These are phyloP conservation scores for Combretum micranthum DNA, from an alignment of 345 rosid genomes.

Conservation along the genomic window DNA sequence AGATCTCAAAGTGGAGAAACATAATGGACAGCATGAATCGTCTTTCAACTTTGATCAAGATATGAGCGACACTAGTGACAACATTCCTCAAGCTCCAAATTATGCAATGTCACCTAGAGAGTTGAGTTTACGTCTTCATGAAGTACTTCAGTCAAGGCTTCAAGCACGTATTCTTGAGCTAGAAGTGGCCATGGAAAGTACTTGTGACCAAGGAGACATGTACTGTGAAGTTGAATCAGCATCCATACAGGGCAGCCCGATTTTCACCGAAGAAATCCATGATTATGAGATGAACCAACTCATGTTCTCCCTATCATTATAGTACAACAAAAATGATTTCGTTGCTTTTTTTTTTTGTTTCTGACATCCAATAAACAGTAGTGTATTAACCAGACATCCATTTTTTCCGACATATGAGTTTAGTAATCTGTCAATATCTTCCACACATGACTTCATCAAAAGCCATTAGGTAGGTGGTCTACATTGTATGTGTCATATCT, in stretches of 20 bases:
- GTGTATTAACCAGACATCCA: no score
- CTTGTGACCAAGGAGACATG: not conserved
- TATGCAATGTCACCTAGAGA: constrained; percentile 16
- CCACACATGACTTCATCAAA: no score
- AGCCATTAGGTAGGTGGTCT: no score
- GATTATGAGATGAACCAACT: not conserved
- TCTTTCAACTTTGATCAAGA: constrained; percentile 15
- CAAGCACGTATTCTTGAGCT: constrained; percentile 24
- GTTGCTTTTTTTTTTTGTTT: no score
- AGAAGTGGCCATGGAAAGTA: constrained; percentile 14
- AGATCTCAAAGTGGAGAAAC: constrained; percentile 5
- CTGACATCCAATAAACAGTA: no score
- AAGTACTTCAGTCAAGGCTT: constrained; percentile 25
- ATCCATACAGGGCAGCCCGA: constrained; percentile 3
- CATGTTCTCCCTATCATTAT: no score
- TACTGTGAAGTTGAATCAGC: constrained; percentile 4
- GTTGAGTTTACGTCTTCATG: constrained; percentile 29
- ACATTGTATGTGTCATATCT: no score
- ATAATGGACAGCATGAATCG: not conserved
- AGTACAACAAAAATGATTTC: no score
- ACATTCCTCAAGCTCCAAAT: constrained; percentile 6
- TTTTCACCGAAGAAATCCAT: not conserved
- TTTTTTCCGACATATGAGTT: no score
- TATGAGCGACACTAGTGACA: not conserved
- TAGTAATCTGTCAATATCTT: no score